Evolutionary conservation across 441 rosid species (phyloP).

Genomic region (Euphorbia corollata): DNA sequence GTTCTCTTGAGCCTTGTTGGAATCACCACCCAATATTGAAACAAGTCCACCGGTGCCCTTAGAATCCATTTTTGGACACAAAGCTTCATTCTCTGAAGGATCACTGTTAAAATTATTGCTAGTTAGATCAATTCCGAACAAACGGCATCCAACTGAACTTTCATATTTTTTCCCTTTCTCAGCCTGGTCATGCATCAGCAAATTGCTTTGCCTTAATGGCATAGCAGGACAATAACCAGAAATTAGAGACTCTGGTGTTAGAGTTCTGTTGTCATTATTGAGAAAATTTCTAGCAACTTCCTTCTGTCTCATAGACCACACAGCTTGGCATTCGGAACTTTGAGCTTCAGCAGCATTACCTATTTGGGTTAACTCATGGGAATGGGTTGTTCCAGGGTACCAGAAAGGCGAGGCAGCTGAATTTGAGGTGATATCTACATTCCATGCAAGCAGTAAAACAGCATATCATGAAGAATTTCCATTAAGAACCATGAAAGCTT

Average conservation of each 20-base stretch:
- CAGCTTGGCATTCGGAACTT: slow-evolving; percentile 34
- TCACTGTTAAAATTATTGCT: slow-evolving; percentile 26
- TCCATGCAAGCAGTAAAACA: slow-evolving; percentile 20
- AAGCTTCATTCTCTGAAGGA: slow-evolving; percentile 32
- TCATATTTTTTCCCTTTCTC: slow-evolving; percentile 36
- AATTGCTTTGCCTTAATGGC: slow-evolving; percentile 27
- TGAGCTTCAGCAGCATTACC: slow-evolving; percentile 38
- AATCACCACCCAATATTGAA: slow-evolving; percentile 28
- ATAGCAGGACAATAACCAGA: slow-evolving; percentile 25
- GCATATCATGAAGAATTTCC: not conserved
- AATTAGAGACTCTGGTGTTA: slow-evolving; percentile 22
- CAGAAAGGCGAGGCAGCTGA: slow-evolving; percentile 35
- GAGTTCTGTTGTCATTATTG: slow-evolving; percentile 23
- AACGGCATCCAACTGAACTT: slow-evolving; percentile 45
- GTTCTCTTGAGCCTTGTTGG: slow-evolving; percentile 32
- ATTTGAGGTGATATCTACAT: slow-evolving; percentile 33
- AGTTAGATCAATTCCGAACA: slow-evolving; percentile 71
- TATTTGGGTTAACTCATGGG: slow-evolving; percentile 32
- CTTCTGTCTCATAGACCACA: slow-evolving; percentile 37
- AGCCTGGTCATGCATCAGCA: slow-evolving; percentile 25
- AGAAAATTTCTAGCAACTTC: slow-evolving; percentile 28
- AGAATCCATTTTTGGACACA: slow-evolving; percentile 18
- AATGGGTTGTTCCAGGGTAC: slow-evolving; percentile 36
- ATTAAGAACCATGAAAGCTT: not conserved
- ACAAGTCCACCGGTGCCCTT: slow-evolving; percentile 19